Evolutionary conservation across 495 filamentous ascomycete genomes (phyloP).

Genomic region (Hypoxylon perforatum): DNA sequence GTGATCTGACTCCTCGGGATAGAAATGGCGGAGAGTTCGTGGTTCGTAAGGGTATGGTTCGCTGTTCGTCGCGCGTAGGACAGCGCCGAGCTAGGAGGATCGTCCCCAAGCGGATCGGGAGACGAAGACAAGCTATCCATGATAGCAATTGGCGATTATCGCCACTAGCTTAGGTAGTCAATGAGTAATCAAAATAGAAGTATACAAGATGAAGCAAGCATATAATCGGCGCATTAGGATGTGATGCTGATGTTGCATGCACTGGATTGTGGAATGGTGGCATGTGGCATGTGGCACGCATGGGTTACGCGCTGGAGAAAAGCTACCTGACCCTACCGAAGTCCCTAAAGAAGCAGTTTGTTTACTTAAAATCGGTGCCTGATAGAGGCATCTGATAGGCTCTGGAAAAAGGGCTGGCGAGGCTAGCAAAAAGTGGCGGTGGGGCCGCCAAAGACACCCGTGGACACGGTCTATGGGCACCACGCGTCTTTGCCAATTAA

Average conservation of each 20-base stretch:
- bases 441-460: no score
- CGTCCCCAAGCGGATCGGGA: conserved; percentile 60
- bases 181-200: conserved; percentile 4
- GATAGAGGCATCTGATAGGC: conserved; percentile 29
- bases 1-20: conserved; percentile 26
- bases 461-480: background rate
- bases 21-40: conserved; percentile 32
- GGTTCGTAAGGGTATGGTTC: conserved; percentile 38
- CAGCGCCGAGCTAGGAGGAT: conserved; percentile 42
- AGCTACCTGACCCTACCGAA: conserved; percentile 19
- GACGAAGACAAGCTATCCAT: conserved; percentile 56
- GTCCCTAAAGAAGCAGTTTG: conserved; percentile 47
- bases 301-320: conserved; percentile 26
- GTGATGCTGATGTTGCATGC: background rate
- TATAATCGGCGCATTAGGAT: conserved; percentile 18
- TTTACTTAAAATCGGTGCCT: conserved; percentile 44
- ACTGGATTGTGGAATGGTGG: conserved; percentile 15
- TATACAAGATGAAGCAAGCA: conserved; percentile 14
- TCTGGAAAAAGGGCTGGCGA: conserved; percentile 7
- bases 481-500: conserved; percentile 24
- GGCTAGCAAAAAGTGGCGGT: conserved; percentile 16
- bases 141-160: conserved; percentile 21
- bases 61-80: conserved; percentile 41
- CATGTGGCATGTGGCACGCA: conserved; percentile 9
- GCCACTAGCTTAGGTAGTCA: background rate